Evolutionary conservation across 2,329 filamentous ascomycete species (phyloP).

Genomic region (Neoscytalidium dimidiatum): DNA sequence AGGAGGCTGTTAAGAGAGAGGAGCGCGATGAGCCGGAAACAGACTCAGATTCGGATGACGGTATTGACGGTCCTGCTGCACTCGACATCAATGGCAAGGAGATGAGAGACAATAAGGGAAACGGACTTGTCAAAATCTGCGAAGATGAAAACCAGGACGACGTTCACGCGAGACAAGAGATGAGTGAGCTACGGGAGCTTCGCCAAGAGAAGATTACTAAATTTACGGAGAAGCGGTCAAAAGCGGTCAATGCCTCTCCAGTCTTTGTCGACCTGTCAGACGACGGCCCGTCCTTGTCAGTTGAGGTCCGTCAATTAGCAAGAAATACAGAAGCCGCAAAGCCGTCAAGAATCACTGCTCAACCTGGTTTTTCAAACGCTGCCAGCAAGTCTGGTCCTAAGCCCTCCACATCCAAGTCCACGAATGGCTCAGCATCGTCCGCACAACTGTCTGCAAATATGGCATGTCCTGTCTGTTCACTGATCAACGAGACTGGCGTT

Average conservation of each 20-base stretch:
- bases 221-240: neutral
- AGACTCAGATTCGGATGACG: conserved; percentile 36
- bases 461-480: conserved; percentile 68
- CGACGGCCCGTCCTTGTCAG: neutral
- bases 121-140: conserved; percentile 66
- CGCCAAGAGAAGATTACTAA: conserved; percentile 14
- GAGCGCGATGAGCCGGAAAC: conserved; percentile 17
- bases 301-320: neutral
- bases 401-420: neutral
- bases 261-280: conserved; percentile 15
- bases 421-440: neutral
- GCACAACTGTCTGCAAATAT: neutral
- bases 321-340: neutral
- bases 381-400: neutral
- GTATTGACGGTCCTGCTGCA: conserved; percentile 52
- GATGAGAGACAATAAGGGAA: conserved; percentile 66
- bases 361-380: neutral
- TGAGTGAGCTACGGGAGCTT: conserved; percentile 65
- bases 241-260: neutral
- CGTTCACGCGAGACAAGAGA: conserved; percentile 56
- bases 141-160: conserved; percentile 52
- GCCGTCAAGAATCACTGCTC: too few relatives aligned
- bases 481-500: conserved; percentile 57
- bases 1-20: conserved; percentile 29
- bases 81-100: conserved; percentile 65